A percentile compares a stretch with the other conserved stretches of the same genome.
Evolutionary conservation across 352 stramenopile species (phyloP).

Genomic region (Phytopythium kandeliae): DNA sequence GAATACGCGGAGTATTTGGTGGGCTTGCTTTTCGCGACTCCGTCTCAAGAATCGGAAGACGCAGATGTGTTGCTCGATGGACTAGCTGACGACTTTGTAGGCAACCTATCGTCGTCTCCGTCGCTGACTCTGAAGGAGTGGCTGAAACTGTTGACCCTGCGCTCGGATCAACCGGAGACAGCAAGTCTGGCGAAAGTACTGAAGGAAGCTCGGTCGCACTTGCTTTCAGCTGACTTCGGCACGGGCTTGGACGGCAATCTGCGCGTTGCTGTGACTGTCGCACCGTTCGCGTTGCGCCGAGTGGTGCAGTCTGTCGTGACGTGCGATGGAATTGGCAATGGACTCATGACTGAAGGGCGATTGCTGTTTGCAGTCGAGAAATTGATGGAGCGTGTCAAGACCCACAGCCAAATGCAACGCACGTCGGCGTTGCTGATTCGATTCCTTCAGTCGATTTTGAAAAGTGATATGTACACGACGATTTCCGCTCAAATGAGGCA

Average conservation of each 20-base stretch:
- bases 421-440: slow-evolving; percentile 38
- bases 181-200: slow-evolving; percentile 10
- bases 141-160: slow-evolving; percentile 27
- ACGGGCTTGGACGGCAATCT: neutral
- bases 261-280: slow-evolving; percentile 19
- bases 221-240: slow-evolving; percentile 20
- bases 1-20: slow-evolving; percentile 62
- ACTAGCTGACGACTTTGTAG: neutral
- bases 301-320: slow-evolving; percentile 41
- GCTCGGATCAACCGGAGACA: slow-evolving; percentile 9
- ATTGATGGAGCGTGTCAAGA: slow-evolving; percentile 17
- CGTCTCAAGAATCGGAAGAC: slow-evolving; percentile 5
- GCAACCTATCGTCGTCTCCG: slow-evolving; percentile 2
- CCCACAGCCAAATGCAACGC: slow-evolving; percentile 5
- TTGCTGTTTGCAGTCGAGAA: slow-evolving; percentile 64
- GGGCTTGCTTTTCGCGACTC: slow-evolving; percentile 11
- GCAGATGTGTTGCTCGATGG: slow-evolving; percentile 22
- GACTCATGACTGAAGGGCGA: slow-evolving; percentile 33
- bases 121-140: slow-evolving; percentile 11
- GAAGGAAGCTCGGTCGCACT: slow-evolving; percentile 31
- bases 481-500: slow-evolving; percentile 21
- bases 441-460: slow-evolving; percentile 49
- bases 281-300: slow-evolving; percentile 53
- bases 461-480: slow-evolving; percentile 31
- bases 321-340: slow-evolving; percentile 9